Evolutionary conservation across 2,329 filamentous ascomycete species (phyloP).

Genomic region (Ilyonectria mors-panacis): DNA sequence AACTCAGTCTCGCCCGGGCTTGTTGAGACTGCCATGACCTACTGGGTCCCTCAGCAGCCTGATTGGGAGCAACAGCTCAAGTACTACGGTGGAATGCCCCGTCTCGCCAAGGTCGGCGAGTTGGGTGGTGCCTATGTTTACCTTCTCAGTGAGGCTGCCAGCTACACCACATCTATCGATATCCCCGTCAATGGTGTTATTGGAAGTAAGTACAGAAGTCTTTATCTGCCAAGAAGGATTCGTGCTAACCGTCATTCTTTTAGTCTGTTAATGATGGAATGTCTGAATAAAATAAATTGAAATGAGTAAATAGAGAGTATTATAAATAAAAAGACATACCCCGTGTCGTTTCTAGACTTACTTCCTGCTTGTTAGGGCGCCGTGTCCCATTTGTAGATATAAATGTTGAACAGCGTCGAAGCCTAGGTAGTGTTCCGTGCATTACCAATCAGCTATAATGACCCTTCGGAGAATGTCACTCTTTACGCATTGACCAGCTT

Average conservation of each 20-base stretch:
- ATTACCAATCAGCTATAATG: no score
- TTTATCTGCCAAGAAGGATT: neutral
- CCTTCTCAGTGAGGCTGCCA: constrained; percentile 65
- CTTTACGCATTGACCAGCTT: no score
- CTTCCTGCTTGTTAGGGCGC: no score
- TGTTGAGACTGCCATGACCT: constrained; percentile 62
- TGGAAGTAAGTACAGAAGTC: constrained; percentile 22
- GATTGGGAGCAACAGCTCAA: constrained; percentile 71
- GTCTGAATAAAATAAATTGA: neutral
- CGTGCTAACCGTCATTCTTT: neutral
- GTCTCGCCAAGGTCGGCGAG: constrained; percentile 67
- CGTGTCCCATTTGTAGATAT: no score
- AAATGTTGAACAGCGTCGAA: no score
- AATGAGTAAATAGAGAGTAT: neutral
- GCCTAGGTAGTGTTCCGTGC: no score
- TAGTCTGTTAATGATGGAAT: constrained; percentile 28
- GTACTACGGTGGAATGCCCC: constrained; percentile 71
- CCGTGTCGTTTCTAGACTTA: neutral
- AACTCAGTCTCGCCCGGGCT: constrained; percentile 26
- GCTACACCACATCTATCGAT: constrained; percentile 65
- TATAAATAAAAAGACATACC: neutral
- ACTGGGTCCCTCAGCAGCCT: constrained; percentile 64
- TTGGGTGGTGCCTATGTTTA: constrained; percentile 72
- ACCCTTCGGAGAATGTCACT: no score
- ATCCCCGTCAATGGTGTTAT: constrained; percentile 55